These are phyloP conservation scores for Corrigiola litoralis DNA, from an alignment of 179 eudicot species.

Conservation along the genomic window DNA sequence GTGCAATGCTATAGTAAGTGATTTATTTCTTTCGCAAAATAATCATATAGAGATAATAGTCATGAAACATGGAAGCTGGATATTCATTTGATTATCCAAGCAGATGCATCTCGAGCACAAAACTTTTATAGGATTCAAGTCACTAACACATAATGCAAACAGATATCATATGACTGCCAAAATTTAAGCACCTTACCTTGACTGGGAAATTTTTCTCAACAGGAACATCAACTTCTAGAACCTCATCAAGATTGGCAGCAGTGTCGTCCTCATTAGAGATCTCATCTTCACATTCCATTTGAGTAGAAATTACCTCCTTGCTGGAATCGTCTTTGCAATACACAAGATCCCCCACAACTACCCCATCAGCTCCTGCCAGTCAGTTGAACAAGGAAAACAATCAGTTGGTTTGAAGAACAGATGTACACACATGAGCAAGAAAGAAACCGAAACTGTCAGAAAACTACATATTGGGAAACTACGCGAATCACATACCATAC, in stretches of 20 bases:
- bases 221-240: conserved; percentile 47
- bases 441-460: too few relatives aligned
- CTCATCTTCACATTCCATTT: conserved; percentile 43
- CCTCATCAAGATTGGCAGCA: conserved; percentile 46
- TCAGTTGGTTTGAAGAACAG: background rate
- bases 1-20: too few relatives aligned
- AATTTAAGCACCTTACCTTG: conserved; percentile 46
- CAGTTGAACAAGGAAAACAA: background rate
- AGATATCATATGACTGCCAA: background rate
- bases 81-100: background rate
- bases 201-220: conserved; percentile 49
- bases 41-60: too few relatives aligned
- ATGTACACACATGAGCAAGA: conserved; percentile 1
- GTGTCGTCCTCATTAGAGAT: conserved; percentile 32
- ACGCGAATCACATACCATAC: conserved; percentile 50
- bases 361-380: conserved; percentile 56
- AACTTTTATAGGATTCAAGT: background rate
- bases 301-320: conserved; percentile 25
- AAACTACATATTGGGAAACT: background rate
- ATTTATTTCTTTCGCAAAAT: too few relatives aligned
- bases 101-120: background rate
- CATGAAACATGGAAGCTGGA: background rate
- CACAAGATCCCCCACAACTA: conserved; percentile 90
- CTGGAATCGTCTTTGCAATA: conserved; percentile 53
- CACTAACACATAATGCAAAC: background rate